Base-by-base conservation (phyloP, 1,284 basidiomycete species). In the Gomphus bonarii region DNA sequence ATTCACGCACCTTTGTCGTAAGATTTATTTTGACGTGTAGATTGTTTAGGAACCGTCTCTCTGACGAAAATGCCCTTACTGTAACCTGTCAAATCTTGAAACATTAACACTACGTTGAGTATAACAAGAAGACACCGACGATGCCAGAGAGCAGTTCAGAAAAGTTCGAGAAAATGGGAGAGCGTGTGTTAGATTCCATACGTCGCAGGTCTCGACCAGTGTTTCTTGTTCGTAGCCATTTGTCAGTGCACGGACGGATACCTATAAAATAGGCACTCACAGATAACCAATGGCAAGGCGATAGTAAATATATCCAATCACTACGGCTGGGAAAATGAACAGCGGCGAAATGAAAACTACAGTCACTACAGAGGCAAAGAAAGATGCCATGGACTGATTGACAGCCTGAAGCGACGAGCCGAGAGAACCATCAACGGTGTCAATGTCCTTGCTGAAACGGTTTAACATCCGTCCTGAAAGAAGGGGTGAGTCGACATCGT, bases 81-180 rank as follows among this genome's bases (percentile, higher is more conserved):
- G 57, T 58, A 25, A 58, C 56, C 56, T 58, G 36, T 3, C 12
- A 5, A 31, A 38, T 12, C 36, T 12, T 18, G 11, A 36, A 47
- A 8, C n/a, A 44, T 1, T 30, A 18, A 8, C 25, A 31, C 22
- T 30, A 3, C 25, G 14, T 11, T 14, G 3, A 40, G 10, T 6
- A 54, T 5, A 48, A 1, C 38, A 40, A 6, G n/a, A 42, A 31
- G 54, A 18, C 8, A 51, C 56, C 31, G 3, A 58, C 57, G 10
- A 58, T 58, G 18, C 57, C 58, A 9, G 35, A 12, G 25, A 93
- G 72, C 16, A 91, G 69, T 68, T 95, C 91, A 6, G 79, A 80
- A 64, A 93, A 91, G 55, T 86, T 85, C 1, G 85, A 81, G 66
- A 84, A 87, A 58, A 88, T 85, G 0, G 85, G 85, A 4, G 83